These are phyloP conservation scores for Boletales sp. DNA, from an alignment of 768 basidiomycete genomes.

Conservation along the genomic window DNA sequence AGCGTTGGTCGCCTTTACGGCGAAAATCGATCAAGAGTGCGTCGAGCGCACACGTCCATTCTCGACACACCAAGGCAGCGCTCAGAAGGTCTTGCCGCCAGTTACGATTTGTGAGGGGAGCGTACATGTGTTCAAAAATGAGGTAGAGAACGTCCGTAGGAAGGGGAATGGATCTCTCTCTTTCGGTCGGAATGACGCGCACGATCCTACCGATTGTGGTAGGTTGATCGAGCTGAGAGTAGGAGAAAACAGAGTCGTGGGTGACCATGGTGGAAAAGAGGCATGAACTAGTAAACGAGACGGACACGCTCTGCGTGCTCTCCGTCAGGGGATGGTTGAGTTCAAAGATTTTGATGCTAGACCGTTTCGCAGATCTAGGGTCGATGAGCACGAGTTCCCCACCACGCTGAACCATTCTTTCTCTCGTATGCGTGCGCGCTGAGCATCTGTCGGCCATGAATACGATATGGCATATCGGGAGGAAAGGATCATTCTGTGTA, in stretches of 20 bases:
- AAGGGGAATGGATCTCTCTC: not conserved
- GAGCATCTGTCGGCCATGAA: not conserved
- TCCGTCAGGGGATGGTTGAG: slow-evolving; percentile 2
- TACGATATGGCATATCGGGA: slow-evolving; percentile 1
- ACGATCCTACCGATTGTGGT: slow-evolving; percentile 2
- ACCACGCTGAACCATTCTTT: not conserved
- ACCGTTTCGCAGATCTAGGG: not conserved
- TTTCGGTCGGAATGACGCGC: not conserved
- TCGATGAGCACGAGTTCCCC: slow-evolving; percentile 3
- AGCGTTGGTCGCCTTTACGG: not conserved
- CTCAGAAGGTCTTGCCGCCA: slow-evolving; percentile 7
- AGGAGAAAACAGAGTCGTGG: not conserved
- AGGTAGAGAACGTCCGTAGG: slow-evolving; percentile 7
- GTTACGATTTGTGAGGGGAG: not conserved
- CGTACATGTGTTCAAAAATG: slow-evolving; percentile 4
- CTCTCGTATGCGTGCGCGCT: not conserved
- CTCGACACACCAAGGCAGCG: slow-evolving; percentile 7
- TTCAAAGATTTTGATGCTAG: slow-evolving; percentile 3
- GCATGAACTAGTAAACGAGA: slow-evolving; percentile 6
- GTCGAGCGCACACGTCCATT: slow-evolving; percentile 13
- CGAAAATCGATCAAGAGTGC: slow-evolving; percentile 7
- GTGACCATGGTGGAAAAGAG: not conserved
- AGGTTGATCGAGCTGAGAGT: not conserved
- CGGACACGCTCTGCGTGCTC: slow-evolving; percentile 12
- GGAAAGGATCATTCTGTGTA: not conserved